Conservation (phyloP, 345 rosid genomes). For the Salix exigua region DNA sequence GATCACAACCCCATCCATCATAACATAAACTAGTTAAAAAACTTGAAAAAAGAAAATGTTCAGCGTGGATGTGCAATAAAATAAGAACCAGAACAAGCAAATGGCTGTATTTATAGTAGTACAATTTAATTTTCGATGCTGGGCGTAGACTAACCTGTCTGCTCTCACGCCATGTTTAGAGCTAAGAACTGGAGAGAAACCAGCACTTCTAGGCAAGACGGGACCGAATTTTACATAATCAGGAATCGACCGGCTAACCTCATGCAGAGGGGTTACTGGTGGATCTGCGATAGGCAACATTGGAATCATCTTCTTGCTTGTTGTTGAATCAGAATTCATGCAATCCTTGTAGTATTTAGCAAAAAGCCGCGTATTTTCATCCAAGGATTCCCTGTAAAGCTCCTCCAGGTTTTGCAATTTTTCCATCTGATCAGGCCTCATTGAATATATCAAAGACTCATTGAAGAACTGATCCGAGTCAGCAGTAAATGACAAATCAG, state of each 20-base stretch:
- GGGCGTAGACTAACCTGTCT: constrained; percentile 37
- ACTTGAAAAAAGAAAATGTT: not conserved
- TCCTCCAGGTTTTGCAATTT: constrained; percentile 49
- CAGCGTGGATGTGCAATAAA: not conserved
- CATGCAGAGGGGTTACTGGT: constrained; percentile 58
- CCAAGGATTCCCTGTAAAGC: constrained; percentile 52
- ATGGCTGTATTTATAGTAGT: not conserved
- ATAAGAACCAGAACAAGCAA: not conserved
- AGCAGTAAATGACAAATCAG: constrained; percentile 51
- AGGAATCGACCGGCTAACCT: constrained; percentile 47
- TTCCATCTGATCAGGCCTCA: constrained; percentile 62
- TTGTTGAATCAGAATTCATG: constrained; percentile 36
- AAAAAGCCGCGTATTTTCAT: constrained; percentile 53
- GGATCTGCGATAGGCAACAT: constrained; percentile 69
- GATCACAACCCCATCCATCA: constrained; percentile 19
- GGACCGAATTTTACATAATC: constrained; percentile 64
- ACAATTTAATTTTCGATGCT: not conserved
- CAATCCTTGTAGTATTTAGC: constrained; percentile 55
- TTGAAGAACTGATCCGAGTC: constrained; percentile 56
- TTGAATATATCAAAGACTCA: constrained; percentile 45
- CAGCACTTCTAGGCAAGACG: constrained; percentile 51
- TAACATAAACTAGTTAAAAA: not conserved
- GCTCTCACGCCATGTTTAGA: constrained; percentile 24
- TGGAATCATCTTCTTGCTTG: constrained; percentile 43
- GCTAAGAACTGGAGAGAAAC: constrained; percentile 36